Evolutionary conservation across 192 early-diverging fungal genomes (phyloP).

Genomic region (Polychytrium aggregatum): DNA sequence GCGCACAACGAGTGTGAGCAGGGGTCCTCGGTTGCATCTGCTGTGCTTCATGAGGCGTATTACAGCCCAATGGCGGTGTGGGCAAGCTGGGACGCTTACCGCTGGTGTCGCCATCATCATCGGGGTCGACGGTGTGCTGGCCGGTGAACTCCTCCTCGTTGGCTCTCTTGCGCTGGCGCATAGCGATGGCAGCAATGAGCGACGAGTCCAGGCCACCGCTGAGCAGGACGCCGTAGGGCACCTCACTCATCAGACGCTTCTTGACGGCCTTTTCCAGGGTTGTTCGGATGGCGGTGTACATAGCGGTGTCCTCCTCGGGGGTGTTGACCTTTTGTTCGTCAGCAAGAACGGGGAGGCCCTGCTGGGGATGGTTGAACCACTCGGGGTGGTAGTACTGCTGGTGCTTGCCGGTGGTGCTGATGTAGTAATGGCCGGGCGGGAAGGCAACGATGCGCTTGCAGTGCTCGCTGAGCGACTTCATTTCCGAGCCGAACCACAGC

Average conservation of each 20-base stretch:
- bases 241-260: conserved; percentile 96
- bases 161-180: conserved; percentile 36
- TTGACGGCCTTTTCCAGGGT: conserved; percentile 77
- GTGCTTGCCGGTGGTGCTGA: conserved; percentile 56
- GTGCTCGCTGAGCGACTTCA: conserved; percentile 93
- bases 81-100: too few relatives aligned
- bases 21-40: too few relatives aligned
- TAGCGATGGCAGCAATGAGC: conserved; percentile 90
- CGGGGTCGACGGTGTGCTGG: conserved; percentile 31
- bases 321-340: conserved; percentile 44
- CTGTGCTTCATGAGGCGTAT: too few relatives aligned
- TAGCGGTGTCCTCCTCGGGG: conserved; percentile 34
- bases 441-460: conserved; percentile 95
- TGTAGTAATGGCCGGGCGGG: conserved; percentile 92
- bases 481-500: conserved; percentile 86
- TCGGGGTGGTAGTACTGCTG: conserved; percentile 81
- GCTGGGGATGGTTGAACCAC: conserved; percentile 55
- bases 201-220: conserved; percentile 91
- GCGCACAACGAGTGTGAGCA: too few relatives aligned
- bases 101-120: conserved; percentile 47
- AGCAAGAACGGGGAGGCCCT: conserved; percentile 18
- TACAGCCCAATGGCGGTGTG: too few relatives aligned
- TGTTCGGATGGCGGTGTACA: conserved; percentile 67
- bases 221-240: conserved; percentile 94
- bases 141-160: conserved; percentile 8